These are phyloP conservation scores for Sideroxylon spinosum DNA, from an alignment of 179 eudicot species.

Conservation along the genomic window DNA sequence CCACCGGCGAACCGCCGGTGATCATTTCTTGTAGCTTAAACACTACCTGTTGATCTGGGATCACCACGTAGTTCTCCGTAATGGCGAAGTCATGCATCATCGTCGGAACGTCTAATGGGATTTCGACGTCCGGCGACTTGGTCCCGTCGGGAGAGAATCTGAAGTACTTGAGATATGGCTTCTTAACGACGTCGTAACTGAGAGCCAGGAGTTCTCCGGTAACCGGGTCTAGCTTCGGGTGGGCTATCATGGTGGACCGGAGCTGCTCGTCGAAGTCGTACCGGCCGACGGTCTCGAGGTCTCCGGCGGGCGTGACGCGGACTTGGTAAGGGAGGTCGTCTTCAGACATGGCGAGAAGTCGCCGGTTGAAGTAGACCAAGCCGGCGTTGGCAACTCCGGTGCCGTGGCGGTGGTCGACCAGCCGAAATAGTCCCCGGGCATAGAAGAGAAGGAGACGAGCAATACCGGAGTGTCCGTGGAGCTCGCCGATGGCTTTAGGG, in stretches of 20 bases:
- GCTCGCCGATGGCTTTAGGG: slow-evolving; percentile 33
- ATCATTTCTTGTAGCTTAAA: slow-evolving; percentile 13
- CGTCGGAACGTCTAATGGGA: slow-evolving; percentile 21
- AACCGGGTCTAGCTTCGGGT: slow-evolving; percentile 29
- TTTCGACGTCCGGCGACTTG: slow-evolving; percentile 32
- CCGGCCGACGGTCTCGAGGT: slow-evolving; percentile 22
- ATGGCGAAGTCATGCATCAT: slow-evolving; percentile 29
- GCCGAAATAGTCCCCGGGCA: slow-evolving; percentile 22
- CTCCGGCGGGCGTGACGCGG: slow-evolving; percentile 18
- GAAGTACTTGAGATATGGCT: slow-evolving; percentile 25
- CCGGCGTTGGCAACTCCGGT: slow-evolving; percentile 34
- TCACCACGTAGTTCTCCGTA: neutral
- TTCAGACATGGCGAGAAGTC: slow-evolving; percentile 31
- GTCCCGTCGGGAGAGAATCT: slow-evolving; percentile 15
- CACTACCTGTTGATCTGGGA: slow-evolving; percentile 12
- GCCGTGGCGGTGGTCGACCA: slow-evolving; percentile 26
- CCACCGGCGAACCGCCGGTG: slow-evolving; percentile 22
- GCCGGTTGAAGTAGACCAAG: slow-evolving; percentile 24
- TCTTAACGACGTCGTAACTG: slow-evolving; percentile 23
- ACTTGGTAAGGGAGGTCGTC: slow-evolving; percentile 31
- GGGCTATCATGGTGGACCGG: slow-evolving; percentile 25
- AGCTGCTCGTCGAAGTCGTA: slow-evolving; percentile 21
- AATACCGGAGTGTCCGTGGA: slow-evolving; percentile 31
- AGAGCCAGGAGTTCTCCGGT: slow-evolving; percentile 20
- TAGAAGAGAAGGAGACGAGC: slow-evolving; percentile 28